These are phyloP conservation scores for Fusarium pininemorale DNA, from an alignment of 2,329 filamentous ascomycete genomes.

Conservation along the genomic window DNA sequence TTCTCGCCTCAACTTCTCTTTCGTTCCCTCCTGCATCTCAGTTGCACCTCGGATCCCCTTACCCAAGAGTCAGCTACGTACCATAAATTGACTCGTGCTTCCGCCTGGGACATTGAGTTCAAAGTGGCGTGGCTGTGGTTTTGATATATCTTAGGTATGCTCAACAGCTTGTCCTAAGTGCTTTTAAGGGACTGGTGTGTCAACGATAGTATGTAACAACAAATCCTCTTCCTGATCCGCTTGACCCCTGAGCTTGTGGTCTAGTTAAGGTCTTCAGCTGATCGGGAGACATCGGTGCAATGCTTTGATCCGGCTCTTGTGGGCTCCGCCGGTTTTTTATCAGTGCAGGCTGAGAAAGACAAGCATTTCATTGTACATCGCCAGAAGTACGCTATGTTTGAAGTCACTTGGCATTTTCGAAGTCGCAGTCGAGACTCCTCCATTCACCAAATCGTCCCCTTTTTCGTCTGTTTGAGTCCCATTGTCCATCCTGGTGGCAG, in stretches of 20 bases:
- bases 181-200: not conserved
- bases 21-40: slow-evolving; percentile 15
- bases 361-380: slow-evolving; percentile 3
- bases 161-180: not conserved
- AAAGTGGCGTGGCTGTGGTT: not conserved
- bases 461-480: slow-evolving; percentile 10
- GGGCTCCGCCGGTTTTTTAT: slow-evolving; percentile 9
- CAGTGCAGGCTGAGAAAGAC: slow-evolving; percentile 17
- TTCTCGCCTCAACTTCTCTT: slow-evolving; percentile 18
- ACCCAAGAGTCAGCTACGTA: not conserved
- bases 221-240: slow-evolving; percentile 5
- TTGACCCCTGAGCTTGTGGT: not conserved
- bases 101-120: not conserved
- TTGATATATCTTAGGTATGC: not conserved
- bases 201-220: not conserved
- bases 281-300: slow-evolving; percentile 10
- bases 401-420: slow-evolving; percentile 4
- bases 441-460: not conserved
- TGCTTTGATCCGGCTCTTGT: slow-evolving; percentile 13
- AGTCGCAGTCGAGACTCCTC: not conserved
- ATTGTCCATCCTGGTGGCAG: slow-evolving; percentile 23
- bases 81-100: not conserved
- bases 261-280: slow-evolving; percentile 11
- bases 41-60: not conserved
- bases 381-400: not conserved